Evolutionary conservation across 495 filamentous ascomycete species (phyloP), one percentile per base, ranked within the genome.

Genomic region (Xylaria acuta): DNA sequence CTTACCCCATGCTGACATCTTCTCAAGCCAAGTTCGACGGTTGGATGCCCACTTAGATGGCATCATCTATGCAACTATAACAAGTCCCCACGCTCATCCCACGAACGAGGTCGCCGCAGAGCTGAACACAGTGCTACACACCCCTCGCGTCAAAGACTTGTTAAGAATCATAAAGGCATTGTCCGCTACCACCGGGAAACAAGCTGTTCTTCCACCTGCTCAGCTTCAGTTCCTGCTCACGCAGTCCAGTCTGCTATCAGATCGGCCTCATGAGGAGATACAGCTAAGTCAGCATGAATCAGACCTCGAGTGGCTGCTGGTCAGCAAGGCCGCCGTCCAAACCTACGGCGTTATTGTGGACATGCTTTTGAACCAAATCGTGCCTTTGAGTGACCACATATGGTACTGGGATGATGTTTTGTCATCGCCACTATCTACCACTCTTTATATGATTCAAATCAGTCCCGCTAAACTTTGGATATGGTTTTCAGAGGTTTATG

Each of bases 351-450:
- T 93, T 22, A 82, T 95, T 20, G 80, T 98, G 72, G 87, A 89
- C 72, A 87, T 86, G 0, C 83, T 98, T 2, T 82, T 97, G 6
- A 90, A 94, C 38, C 90, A 94, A 72, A 94, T 93, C 20, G 88
- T 96, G n/a, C 88, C 89, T 0, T 75, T 99, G 11, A 90, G 88
- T 67, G 90, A 96, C 53, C 93, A 98, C 76, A 91, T 97, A 47
- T 92, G 89, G 82, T 98, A 98, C 77, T 99, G 96, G 96, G 92
- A 97, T 71, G 90, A 94, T 67, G 86, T 97, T 1, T 80, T 96
- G 53, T 86, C 88, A 1, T 95, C 93, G 16, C 88, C 91, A 47
- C 84, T 88, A 67, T 90, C 90, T 73, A 92, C 90, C 65, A 89
- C 88, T 27, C 72, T 97, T 1, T 97, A 97, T 78, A 89, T 91